Evolutionary conservation across 2,329 filamentous ascomycete species (phyloP).

Genomic region (Pyricularia pennisetigena): DNA sequence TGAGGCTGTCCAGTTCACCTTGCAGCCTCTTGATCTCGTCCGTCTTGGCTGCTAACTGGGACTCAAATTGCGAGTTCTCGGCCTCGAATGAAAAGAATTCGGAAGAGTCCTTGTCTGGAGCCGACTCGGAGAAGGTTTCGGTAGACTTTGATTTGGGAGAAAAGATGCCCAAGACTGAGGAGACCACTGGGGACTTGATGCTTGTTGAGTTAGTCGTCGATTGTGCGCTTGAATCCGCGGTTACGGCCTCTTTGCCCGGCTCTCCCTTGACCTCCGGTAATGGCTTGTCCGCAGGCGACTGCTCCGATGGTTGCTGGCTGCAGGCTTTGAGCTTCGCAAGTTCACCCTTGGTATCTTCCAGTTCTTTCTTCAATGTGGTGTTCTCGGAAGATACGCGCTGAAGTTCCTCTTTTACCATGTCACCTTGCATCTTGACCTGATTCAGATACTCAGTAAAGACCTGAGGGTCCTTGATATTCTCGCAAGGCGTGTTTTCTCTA

Average conservation of each 20-base stretch:
- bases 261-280: constrained; percentile 31
- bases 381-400: constrained; percentile 78
- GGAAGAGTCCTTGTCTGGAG: constrained; percentile 29
- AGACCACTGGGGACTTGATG: constrained; percentile 32
- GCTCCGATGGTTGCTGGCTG: background rate
- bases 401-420: constrained; percentile 90
- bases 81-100: constrained; percentile 91
- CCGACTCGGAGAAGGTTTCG: constrained; percentile 20
- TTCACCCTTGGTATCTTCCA: constrained; percentile 47
- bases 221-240: constrained; percentile 18
- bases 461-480: constrained; percentile 76
- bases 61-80: constrained; percentile 73
- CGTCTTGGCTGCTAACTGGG: constrained; percentile 59
- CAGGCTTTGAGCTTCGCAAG: background rate
- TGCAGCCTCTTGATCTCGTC: constrained; percentile 64
- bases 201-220: constrained; percentile 17
- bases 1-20: constrained; percentile 56
- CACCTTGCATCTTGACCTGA: constrained; percentile 73
- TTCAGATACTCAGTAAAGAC: constrained; percentile 84
- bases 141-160: constrained; percentile 34
- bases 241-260: constrained; percentile 35
- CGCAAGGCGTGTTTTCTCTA: constrained; percentile 84
- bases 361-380: constrained; percentile 68
- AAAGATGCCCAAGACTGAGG: constrained; percentile 37
- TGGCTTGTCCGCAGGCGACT: background rate